These are phyloP conservation scores for Arthromyces matolae DNA, from an alignment of 768 basidiomycete species.

Conservation along the genomic window DNA sequence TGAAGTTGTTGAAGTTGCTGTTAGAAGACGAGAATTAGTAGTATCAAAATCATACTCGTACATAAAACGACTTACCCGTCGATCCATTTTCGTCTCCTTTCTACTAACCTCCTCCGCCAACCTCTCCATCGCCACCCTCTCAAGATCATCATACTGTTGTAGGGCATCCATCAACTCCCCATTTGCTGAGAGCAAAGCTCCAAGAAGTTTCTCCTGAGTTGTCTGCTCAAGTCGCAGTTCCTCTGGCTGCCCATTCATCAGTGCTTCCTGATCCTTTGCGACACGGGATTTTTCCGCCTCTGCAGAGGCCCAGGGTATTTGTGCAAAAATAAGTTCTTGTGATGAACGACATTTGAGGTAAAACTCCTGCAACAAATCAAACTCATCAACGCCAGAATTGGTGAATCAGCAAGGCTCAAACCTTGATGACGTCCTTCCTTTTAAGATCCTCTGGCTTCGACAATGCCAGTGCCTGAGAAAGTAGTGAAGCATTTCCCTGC, in stretches of 20 bases:
- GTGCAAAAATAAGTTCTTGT: constrained; percentile 80
- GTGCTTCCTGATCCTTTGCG: constrained; percentile 23
- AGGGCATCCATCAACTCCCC: constrained; percentile 66
- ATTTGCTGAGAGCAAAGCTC: constrained; percentile 69
- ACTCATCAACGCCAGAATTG: background rate
- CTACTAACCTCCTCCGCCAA: constrained; percentile 67
- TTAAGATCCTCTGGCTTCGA: constrained; percentile 68
- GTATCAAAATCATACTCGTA: constrained; percentile 1
- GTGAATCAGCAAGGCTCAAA: constrained; percentile 6
- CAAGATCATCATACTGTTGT: constrained; percentile 73
- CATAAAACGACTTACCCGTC: constrained; percentile 45
- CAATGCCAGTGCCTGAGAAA: constrained; percentile 66
- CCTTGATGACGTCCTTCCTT: constrained; percentile 64
- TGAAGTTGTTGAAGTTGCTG: constrained; percentile 36
- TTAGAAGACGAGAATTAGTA: too few species aligned
- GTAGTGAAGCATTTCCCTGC: constrained; percentile 71
- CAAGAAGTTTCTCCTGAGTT: constrained; percentile 71
- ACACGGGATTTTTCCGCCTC: constrained; percentile 69
- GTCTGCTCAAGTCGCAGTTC: constrained; percentile 46
- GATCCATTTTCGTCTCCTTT: constrained; percentile 63
- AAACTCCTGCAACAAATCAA: constrained; percentile 64
- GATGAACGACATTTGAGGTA: constrained; percentile 73
- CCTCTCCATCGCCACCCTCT: constrained; percentile 60
- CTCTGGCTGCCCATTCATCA: constrained; percentile 20
- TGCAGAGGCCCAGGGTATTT: constrained; percentile 89